These are phyloP conservation scores for Tarenaya hassleriana DNA, from an alignment of 345 rosid genomes.

Conservation along the genomic window DNA sequence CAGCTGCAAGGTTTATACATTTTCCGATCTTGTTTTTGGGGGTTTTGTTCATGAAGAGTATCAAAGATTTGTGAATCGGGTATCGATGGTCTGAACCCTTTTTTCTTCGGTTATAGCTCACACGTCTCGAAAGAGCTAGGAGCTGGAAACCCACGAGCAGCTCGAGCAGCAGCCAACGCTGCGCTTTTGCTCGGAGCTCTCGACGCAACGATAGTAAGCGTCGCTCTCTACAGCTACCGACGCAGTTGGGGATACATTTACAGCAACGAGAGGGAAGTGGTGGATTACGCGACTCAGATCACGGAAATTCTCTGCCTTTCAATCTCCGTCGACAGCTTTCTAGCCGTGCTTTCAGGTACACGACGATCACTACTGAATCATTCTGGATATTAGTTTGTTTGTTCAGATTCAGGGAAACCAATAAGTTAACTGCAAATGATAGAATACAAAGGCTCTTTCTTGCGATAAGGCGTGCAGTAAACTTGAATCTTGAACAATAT, in stretches of 20 bases:
- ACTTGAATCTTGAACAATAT: too few relatives aligned
- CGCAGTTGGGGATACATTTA: conserved; percentile 30
- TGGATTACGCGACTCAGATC: conserved; percentile 31
- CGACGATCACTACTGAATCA: neutral
- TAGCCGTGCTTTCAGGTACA: conserved; percentile 35
- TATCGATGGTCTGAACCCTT: neutral
- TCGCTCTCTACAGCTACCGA: conserved; percentile 26
- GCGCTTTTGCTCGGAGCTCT: conserved; percentile 16
- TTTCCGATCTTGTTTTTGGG: neutral
- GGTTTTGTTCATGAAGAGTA: neutral
- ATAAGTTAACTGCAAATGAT: too few relatives aligned
- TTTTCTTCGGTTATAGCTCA: conserved; percentile 25
- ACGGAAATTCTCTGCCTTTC: conserved; percentile 30
- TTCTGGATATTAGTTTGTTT: too few relatives aligned
- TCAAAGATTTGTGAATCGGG: too few relatives aligned
- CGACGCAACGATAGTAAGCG: conserved; percentile 30
- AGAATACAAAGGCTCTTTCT: too few relatives aligned
- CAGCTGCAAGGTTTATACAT: conserved; percentile 41
- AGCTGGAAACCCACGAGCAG: conserved; percentile 40
- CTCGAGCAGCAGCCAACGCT: conserved; percentile 29
- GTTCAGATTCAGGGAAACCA: too few relatives aligned
- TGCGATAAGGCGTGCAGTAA: too few relatives aligned
- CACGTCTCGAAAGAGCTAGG: conserved; percentile 49
- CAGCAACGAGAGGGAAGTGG: conserved; percentile 36
- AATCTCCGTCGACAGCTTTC: conserved; percentile 30